Evolutionary conservation across 306 rosid species (phyloP).

Genomic region (Pterocarpus santalinus): DNA sequence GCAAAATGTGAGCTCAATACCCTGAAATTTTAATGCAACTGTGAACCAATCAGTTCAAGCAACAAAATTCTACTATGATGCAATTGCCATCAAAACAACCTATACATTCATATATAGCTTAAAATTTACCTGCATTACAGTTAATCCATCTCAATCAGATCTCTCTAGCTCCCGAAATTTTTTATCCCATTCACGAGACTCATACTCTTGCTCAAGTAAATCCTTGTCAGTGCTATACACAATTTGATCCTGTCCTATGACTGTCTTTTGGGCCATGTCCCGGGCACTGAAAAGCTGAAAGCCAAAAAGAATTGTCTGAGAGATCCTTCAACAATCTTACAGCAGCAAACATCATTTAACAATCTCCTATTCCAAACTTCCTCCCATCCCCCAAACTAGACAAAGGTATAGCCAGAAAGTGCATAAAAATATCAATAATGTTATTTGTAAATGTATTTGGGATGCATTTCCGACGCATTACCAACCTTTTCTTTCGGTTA

Average conservation of each 20-base stretch:
- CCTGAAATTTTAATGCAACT: conserved; percentile 42
- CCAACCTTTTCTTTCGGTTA: too few relatives aligned
- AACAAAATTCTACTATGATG: conserved; percentile 22
- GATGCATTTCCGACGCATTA: too few relatives aligned
- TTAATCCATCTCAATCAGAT: conserved; percentile 63
- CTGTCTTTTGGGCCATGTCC: conserved; percentile 89
- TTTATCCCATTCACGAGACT: conserved; percentile 84
- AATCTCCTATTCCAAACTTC: not conserved
- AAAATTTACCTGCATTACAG: conserved; percentile 36
- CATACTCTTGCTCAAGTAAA: conserved; percentile 87
- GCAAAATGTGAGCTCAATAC: conserved; percentile 31
- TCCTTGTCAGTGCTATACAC: conserved; percentile 93
- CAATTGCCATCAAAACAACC: conserved; percentile 24
- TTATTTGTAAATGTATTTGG: too few relatives aligned
- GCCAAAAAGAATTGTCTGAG: conserved; percentile 34
- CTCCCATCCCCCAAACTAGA: not conserved
- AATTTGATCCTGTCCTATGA: conserved; percentile 90
- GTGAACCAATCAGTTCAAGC: conserved; percentile 19
- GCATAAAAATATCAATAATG: too few relatives aligned
- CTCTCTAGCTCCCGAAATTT: conserved; percentile 84
- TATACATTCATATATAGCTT: conserved; percentile 5
- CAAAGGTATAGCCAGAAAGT: not conserved
- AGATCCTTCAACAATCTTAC: not conserved
- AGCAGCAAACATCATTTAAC: not conserved
- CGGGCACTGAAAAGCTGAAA: conserved; percentile 91